Evolutionary conservation across 2,329 filamentous ascomycete genomes (phyloP), one percentile per base, ranked within the genome.

Genomic region (Emmonsiellopsis sp.): DNA sequence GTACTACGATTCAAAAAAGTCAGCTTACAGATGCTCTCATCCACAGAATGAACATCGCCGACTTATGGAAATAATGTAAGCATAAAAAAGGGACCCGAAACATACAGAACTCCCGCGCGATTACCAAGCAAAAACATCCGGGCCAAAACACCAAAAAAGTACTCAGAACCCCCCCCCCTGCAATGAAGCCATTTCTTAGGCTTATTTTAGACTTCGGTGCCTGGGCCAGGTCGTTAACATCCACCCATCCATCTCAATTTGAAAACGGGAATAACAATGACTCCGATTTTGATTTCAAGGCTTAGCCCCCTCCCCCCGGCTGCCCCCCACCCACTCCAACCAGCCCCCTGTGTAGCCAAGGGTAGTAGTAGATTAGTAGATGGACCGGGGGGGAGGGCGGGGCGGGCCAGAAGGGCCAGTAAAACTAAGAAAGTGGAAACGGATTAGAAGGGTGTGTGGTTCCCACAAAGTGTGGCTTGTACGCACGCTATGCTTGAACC

Each of bases 151-250:
- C 32, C 32, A 26, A 32, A 34, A 46, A 7, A 38, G 9, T 38
- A 26, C 35, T 6, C 35, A 10, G 9, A 38, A 38, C 3, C 35
- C 9, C 35, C 7, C 7, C 9, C 35, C 35, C 11, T 8, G 20
- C 43, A 15, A 34, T 10, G 8, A n/a, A 20, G 2, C 20, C n/a
- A 11, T 5, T 6, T 15, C 1, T 7, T 47, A 4, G 6, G 38
- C 10, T 31, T 40, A 30, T 38, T 38, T 49, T 49, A 49, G 46
- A 38, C 46, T 49, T 40, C 34, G 46, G 46, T 49, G 46, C 34
- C 46, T 49, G 46, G 45, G 6, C 34, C 46, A 49, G 38, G 46
- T 34, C 5, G 34, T 16, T 8, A 10, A 15, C 20, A 26, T 34
- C 6, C 44, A 34, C n/a, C 31, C 31, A 34, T 46, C 6, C 5